A percentile compares a stretch with the other conserved stretches of the same genome.
Conservation (phyloP, 805 yeast genomes). For the Saccharomyces kudriavzevii region DNA sequence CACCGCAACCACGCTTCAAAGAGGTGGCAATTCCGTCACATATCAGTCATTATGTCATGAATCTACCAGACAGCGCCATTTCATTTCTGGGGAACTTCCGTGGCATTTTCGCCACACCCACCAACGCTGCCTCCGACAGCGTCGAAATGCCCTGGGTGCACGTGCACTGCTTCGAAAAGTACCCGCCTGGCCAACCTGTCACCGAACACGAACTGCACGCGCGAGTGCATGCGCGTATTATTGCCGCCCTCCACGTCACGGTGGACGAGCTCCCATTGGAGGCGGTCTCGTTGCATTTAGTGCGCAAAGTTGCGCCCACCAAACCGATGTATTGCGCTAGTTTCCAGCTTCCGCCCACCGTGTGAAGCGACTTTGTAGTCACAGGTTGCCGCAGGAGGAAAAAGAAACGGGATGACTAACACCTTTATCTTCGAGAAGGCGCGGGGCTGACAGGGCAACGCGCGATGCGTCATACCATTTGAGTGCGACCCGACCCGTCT, state of each 20-base stretch:
- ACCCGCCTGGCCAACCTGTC: slow-evolving; percentile 69
- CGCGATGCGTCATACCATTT: background rate
- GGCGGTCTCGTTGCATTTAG: slow-evolving; percentile 61
- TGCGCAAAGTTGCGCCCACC: slow-evolving; percentile 92
- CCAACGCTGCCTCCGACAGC: slow-evolving; percentile 24
- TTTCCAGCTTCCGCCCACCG: slow-evolving; percentile 60
- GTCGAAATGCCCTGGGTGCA: slow-evolving; percentile 68
- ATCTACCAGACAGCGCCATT: slow-evolving; percentile 87
- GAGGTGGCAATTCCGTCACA: slow-evolving; percentile 19
- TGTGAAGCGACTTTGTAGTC: slow-evolving; percentile 14
- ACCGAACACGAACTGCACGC: slow-evolving; percentile 53
- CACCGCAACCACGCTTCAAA: slow-evolving; percentile 39
- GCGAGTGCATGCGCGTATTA: slow-evolving; percentile 53
- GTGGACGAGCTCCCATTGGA: slow-evolving; percentile 41
- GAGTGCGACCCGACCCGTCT: background rate
- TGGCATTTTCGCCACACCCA: slow-evolving; percentile 50
- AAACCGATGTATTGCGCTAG: slow-evolving; percentile 92
- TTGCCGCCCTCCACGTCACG: slow-evolving; percentile 38
- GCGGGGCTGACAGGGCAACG: background rate
- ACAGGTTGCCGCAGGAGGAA: background rate
- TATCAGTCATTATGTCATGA: slow-evolving; percentile 77
- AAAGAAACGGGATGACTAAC: background rate
- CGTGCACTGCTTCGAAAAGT: slow-evolving; percentile 89
- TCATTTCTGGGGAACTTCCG: slow-evolving; percentile 69
- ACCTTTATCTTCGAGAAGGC: background rate